Evolutionary conservation across 2,329 filamentous ascomycete species (phyloP).

Genomic region (Purpureocillium lavendulum): DNA sequence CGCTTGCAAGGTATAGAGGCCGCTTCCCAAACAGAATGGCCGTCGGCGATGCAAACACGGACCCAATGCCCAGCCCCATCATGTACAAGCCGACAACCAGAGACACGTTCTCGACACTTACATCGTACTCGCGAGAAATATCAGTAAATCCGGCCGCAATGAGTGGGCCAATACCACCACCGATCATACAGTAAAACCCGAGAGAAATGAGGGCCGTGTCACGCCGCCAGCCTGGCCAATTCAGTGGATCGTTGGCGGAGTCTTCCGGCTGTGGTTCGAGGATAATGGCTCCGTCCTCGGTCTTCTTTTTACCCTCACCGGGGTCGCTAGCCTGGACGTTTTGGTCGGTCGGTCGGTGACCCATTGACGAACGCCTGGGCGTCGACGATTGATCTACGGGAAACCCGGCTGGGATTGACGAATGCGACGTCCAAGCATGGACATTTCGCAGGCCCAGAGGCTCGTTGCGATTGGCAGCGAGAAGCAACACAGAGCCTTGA

Average conservation of each 20-base stretch:
- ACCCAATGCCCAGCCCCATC: conserved; percentile 83
- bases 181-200: conserved; percentile 87
- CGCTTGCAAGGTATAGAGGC: conserved; percentile 78
- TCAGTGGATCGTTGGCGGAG: conserved; percentile 81
- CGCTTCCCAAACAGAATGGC: conserved; percentile 88
- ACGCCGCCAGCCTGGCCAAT: conserved; percentile 78
- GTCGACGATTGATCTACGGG: conserved; percentile 22
- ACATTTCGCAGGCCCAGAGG: conserved; percentile 7
- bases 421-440: conserved; percentile 17
- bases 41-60: conserved; percentile 77
- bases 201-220: conserved; percentile 73
- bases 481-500: conserved; percentile 5
- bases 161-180: conserved; percentile 85
- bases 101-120: conserved; percentile 67
- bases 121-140: conserved; percentile 56
- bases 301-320: conserved; percentile 59
- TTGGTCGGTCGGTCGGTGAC: no score
- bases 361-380: conserved; percentile 3
- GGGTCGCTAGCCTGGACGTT: conserved; percentile 1
- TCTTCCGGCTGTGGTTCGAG: conserved; percentile 90
- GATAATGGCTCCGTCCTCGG: conserved; percentile 73
- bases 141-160: conserved; percentile 84
- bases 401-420: conserved; percentile 42
- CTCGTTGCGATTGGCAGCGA: conserved; percentile 7
- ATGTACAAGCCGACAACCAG: conserved; percentile 89